Conservation (phyloP, 129 eudicot species). For the Tanacetum coccineum region DNA sequence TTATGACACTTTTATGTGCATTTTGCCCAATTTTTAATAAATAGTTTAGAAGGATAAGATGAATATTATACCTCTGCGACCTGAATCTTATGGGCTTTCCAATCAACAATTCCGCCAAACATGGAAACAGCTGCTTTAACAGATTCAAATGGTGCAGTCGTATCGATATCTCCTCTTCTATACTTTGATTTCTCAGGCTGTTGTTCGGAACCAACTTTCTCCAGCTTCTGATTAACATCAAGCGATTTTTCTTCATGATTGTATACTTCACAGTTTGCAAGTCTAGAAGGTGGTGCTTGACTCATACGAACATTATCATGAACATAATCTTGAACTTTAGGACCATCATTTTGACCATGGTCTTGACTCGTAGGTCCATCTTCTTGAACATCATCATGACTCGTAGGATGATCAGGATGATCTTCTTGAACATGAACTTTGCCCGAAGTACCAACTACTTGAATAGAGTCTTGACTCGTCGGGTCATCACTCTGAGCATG, state of each 20-base stretch:
- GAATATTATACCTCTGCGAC: constrained; percentile 36
- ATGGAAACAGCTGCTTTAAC: constrained; percentile 65
- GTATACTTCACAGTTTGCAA: constrained; percentile 16
- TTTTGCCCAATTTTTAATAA: neutral
- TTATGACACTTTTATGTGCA: neutral
- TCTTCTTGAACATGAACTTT: neutral
- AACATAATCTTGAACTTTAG: constrained; percentile 1
- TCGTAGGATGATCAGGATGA: neutral
- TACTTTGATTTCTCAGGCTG: constrained; percentile 9
- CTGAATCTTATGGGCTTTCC: constrained; percentile 55
- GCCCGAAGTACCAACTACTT: neutral
- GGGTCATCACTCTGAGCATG: neutral
- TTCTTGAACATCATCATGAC: constrained; percentile 10
- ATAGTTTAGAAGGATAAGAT: neutral
- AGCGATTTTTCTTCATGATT: constrained; percentile 15
- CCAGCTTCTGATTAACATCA: constrained; percentile 13
- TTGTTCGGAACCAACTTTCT: constrained; percentile 12
- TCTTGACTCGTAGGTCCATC: constrained; percentile 7
- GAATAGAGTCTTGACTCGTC: neutral
- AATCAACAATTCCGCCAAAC: constrained; percentile 58
- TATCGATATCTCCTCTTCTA: constrained; percentile 34
- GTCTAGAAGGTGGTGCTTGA: constrained; percentile 32
- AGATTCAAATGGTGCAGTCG: constrained; percentile 62
- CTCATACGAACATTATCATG: neutral
- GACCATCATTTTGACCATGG: constrained; percentile 14